A percentile compares a stretch with the other conserved stretches of the same genome.
These are phyloP conservation scores for Exsudoporus frostii DNA, from an alignment of 768 basidiomycete genomes.

Conservation along the genomic window DNA sequence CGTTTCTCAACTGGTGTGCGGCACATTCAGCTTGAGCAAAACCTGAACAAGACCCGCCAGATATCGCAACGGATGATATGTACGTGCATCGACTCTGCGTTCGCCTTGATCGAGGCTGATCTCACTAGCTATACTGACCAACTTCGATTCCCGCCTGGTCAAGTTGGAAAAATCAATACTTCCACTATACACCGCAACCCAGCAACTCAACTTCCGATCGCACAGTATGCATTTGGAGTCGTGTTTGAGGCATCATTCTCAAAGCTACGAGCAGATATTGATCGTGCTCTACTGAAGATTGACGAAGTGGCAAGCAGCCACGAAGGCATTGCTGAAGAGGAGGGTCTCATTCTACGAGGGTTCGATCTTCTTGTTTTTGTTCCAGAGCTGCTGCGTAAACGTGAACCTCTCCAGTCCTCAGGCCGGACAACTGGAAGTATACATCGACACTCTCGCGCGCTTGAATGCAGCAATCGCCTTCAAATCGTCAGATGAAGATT, in stretches of 20 bases:
- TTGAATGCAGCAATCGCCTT: constrained; percentile 80
- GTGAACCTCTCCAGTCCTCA: constrained; percentile 53
- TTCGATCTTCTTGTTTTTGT: constrained; percentile 26
- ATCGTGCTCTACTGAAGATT: constrained; percentile 74
- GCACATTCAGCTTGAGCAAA: constrained; percentile 68
- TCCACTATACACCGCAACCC: constrained; percentile 77
- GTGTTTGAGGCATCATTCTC: background rate
- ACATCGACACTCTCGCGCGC: constrained; percentile 71
- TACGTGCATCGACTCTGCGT: constrained; percentile 35
- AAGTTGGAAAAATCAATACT: constrained; percentile 84
- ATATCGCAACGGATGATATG: constrained; percentile 85
- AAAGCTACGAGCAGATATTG: constrained; percentile 57
- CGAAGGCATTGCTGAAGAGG: too few relatives aligned
- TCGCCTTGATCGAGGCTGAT: constrained; percentile 19
- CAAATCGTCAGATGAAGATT: constrained; percentile 55
- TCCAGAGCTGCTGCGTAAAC: background rate
- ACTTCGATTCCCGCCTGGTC: constrained; percentile 77
- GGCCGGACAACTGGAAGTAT: constrained; percentile 57
- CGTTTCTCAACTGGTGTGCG: background rate
- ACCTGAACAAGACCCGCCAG: constrained; percentile 80
- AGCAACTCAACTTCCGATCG: constrained; percentile 66
- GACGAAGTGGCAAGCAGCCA: too few relatives aligned
- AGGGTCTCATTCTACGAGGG: constrained; percentile 77
- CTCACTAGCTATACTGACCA: constrained; percentile 71
- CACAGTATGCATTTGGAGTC: constrained; percentile 51